A percentile compares a stretch with the other conserved stretches of the same genome.
Evolutionary conservation across 2,329 filamentous ascomycete genomes (phyloP).

Genomic region (Penicillium carneum): DNA sequence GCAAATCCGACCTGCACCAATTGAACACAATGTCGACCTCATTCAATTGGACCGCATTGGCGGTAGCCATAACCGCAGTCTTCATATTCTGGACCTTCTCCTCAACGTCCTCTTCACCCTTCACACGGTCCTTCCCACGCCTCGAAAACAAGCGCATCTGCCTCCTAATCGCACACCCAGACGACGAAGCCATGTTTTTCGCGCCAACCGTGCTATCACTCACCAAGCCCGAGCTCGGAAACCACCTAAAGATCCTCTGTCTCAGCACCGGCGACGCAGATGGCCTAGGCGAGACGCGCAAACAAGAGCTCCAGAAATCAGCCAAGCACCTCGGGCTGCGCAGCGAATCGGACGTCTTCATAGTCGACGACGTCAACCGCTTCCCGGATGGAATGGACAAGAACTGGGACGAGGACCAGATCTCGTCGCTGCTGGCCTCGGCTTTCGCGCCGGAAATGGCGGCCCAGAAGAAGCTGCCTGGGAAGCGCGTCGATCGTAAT

Average conservation of each 20-base stretch:
- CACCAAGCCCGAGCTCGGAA: conserved; percentile 77
- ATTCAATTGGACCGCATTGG: conserved; percentile 40
- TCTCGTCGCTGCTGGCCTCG: conserved; percentile 73
- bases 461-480: conserved; percentile 38
- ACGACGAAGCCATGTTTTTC: conserved; percentile 99
- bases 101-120: conserved; percentile 50
- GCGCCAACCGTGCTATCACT: conserved; percentile 86
- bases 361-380: conserved; percentile 76
- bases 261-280: conserved; percentile 88
- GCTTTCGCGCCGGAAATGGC: conserved; percentile 74
- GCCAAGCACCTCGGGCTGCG: conserved; percentile 77
- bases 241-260: conserved; percentile 93
- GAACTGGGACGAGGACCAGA: conserved; percentile 74
- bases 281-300: conserved; percentile 81
- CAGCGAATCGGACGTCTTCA: conserved; percentile 77
- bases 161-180: conserved; percentile 92
- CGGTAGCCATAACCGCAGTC: conserved; percentile 50
- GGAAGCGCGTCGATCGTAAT: conserved; percentile 42
- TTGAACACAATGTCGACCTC: conserved; percentile 30
- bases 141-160: conserved; percentile 85
- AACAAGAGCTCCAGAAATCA: conserved; percentile 82
- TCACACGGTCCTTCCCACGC: conserved; percentile 59
- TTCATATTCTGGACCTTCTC: conserved; percentile 55
- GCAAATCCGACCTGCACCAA: background rate
- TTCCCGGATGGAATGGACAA: conserved; percentile 90